phyloP scores from a whole-genome alignment of 2,329 filamentous ascomycete species.

The Seiridium unicorne region DNA sequence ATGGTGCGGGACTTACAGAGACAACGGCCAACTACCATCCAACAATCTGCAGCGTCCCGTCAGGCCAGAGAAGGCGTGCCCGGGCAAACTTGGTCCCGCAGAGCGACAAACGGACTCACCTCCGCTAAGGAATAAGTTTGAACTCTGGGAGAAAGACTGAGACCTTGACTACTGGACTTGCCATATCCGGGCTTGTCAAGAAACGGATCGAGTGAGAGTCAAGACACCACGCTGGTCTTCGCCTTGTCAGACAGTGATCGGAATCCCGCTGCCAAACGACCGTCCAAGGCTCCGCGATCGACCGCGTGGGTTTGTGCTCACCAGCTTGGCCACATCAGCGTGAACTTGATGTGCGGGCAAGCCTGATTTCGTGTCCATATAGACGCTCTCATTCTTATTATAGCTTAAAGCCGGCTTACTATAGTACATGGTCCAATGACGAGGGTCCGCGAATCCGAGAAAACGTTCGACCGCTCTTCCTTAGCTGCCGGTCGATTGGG shows the following conservation, averaged over 20 bases:
- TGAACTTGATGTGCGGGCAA: too few species aligned
- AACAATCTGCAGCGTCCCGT: background rate
- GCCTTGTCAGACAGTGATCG: constrained; percentile 1
- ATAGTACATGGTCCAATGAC: background rate
- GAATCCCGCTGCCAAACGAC: background rate
- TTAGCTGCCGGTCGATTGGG: background rate
- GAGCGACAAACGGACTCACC: too few species aligned
- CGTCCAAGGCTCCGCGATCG: background rate
- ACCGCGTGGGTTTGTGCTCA: constrained; percentile 5
- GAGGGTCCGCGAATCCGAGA: background rate
- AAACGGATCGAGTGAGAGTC: background rate
- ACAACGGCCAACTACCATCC: background rate
- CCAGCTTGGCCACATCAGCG: background rate
- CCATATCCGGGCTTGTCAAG: too few species aligned
- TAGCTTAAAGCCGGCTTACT: background rate
- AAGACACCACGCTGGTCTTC: background rate
- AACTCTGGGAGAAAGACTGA: too few species aligned
- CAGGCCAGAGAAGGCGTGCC: background rate
- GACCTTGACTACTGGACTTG: too few species aligned
- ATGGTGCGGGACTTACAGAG: background rate
- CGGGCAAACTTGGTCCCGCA: background rate
- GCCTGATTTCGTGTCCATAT: too few species aligned
- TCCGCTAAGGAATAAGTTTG: too few species aligned
- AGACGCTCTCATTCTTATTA: background rate
- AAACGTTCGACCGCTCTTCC: too few species aligned